Base-by-base conservation (phyloP, 352 stramenopile species). In the Pythium aphanidermatum region DNA sequence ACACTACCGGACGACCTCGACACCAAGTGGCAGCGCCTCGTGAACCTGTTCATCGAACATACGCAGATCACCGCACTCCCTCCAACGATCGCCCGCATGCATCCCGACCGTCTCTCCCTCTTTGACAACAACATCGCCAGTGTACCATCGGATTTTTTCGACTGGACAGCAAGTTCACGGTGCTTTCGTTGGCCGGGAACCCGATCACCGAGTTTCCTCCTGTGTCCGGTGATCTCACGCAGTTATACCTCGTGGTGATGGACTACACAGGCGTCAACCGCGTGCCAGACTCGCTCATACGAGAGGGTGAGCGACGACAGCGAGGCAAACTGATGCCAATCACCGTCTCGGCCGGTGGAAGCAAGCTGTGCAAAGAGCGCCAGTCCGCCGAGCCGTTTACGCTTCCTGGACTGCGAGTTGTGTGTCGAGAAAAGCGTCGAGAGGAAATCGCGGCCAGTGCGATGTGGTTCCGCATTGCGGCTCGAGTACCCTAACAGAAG, bases 361-460 rank as follows among this genome's bases (percentile, higher is more conserved):
- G 45, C 23, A 12, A n/a, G 16, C 45, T 27, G 17, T 53, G 45
- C n/a, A n/a, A n/a, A n/a, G n/a, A n/a, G n/a, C n/a, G n/a, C n/a
- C n/a, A n/a, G n/a, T n/a, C n/a, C 34, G 10, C 16, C 20, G 8
- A 31, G 5, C 5, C 11, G 14, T 2, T 19, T 5, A 42, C 10
- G 32, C 26, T 23, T 29, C n/a, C 16, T 12, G 45, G 45, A 12
- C 35, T 53, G 9, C 20, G 29, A 2, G 19, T 53, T 14, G 34
- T 36, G 10, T 53, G 45, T 29, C 45, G 45, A 4, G 5, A 21
- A 6, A 53, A 53, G 19, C 17, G 14, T 5, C 40, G 51, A 16
- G 3, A 30, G 32, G 49, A 58, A 17, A 46, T 58, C 11, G 40
- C 50, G 34, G 40, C 40, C 20, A 51, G 46, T 21, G n/a, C 32